A percentile compares a stretch with the other conserved stretches of the same genome.
phyloP scores from a whole-genome alignment of 2,329 filamentous ascomycete genomes.

The Aureobasidium sp. region DNA sequence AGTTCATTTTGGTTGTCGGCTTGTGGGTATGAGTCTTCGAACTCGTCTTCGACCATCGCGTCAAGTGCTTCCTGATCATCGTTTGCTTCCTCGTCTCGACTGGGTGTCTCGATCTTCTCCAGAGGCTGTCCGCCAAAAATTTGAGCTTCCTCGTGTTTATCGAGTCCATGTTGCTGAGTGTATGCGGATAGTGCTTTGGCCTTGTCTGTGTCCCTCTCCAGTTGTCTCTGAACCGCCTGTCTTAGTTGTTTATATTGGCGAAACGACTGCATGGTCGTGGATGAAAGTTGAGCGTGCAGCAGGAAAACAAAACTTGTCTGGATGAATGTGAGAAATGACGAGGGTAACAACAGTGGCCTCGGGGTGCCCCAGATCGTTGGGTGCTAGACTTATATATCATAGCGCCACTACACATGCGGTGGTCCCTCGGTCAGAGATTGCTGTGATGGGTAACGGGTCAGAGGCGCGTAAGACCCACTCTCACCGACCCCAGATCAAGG shows the following conservation, averaged over 20 bases:
- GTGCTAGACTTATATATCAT: background rate
- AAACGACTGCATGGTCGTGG: slow-evolving; percentile 10
- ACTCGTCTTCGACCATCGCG: slow-evolving; percentile 3
- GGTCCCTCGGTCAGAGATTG: slow-evolving; percentile 9
- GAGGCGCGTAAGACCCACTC: slow-evolving; percentile 10
- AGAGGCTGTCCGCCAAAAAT: background rate
- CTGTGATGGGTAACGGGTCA: background rate
- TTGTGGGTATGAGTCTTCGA: slow-evolving; percentile 3
- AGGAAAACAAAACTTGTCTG: background rate
- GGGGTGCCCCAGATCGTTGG: background rate
- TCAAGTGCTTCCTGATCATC: background rate
- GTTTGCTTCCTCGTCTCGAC: background rate
- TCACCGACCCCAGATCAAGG: slow-evolving; percentile 8
- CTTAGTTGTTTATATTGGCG: slow-evolving; percentile 9
- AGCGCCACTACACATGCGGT: slow-evolving; percentile 1
- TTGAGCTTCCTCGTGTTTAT: background rate
- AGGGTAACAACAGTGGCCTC: background rate
- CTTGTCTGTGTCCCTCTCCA: background rate
- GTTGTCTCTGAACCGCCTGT: background rate
- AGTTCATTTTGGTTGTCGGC: slow-evolving; percentile 7
- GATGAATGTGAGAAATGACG: background rate
- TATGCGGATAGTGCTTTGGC: slow-evolving; percentile 1
- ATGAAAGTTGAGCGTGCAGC: background rate
- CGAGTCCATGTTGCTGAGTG: slow-evolving; percentile 10
- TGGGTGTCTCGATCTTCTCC: slow-evolving; percentile 1